Percentiles rank a stretch among this genome's conserved stretches.
These are phyloP conservation scores for Xylaria sp. DNA, from an alignment of 2,329 filamentous ascomycete genomes.

Conservation along the genomic window DNA sequence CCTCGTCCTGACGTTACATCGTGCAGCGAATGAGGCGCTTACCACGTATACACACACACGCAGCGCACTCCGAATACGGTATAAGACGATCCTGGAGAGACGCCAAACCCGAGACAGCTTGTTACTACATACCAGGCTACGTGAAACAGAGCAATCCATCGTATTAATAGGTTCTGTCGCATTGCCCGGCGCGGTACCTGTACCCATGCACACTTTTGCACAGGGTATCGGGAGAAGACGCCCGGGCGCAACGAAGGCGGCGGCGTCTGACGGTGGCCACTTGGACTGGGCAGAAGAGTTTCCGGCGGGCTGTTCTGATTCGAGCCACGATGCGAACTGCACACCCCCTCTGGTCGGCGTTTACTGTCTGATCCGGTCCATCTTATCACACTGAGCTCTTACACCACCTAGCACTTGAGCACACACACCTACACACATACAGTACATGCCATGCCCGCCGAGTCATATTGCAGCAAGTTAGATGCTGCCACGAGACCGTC, in stretches of 20 bases:
- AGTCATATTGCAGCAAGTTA: constrained; percentile 16
- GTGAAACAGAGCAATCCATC: background rate
- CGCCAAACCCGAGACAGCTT: background rate
- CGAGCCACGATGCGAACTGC: constrained; percentile 25
- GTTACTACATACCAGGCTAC: background rate
- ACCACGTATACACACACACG: background rate
- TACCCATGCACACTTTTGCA: background rate
- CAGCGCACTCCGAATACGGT: background rate
- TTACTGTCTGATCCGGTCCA: no score
- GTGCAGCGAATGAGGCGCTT: constrained; percentile 13
- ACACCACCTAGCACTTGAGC: background rate
- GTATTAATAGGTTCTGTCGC: background rate
- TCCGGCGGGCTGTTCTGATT: constrained; percentile 18
- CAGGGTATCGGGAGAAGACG: background rate
- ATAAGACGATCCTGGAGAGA: background rate
- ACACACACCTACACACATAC: background rate
- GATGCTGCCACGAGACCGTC: constrained; percentile 14
- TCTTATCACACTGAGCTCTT: no score
- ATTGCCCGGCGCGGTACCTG: background rate
- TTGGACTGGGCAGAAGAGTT: background rate
- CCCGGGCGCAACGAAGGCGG: constrained; percentile 12
- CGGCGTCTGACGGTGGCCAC: constrained; percentile 13
- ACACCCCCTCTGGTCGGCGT: no score
- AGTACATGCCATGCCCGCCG: background rate
- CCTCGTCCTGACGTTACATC: constrained; percentile 17